Evolutionary conservation across 176 grass and related monocot genomes (phyloP).

Genomic region (Triticum turgidum): DNA sequence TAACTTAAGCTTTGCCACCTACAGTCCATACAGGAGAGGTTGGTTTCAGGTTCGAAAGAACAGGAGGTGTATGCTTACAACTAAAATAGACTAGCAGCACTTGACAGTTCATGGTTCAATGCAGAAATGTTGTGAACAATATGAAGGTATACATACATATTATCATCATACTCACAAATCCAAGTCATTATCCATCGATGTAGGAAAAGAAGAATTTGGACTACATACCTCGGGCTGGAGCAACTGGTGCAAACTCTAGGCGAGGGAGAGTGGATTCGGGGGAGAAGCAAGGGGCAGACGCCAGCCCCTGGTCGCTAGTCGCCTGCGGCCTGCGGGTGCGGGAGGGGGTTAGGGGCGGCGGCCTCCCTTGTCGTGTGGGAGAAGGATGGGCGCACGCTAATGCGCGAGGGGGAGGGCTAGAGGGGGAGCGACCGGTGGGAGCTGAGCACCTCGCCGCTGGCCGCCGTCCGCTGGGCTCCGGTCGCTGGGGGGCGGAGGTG

Average conservation of each 20-base stretch:
- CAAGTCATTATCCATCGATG: background rate
- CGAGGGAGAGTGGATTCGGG: background rate
- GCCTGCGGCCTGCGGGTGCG: background rate
- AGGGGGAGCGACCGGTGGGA: background rate
- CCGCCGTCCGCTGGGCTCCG: background rate
- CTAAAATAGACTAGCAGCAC: background rate
- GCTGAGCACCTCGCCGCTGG: background rate
- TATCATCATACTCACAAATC: background rate
- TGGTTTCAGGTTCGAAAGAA: background rate
- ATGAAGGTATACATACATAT: background rate
- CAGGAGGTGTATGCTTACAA: background rate
- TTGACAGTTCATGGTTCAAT: background rate
- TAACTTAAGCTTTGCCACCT: background rate
- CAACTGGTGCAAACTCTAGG: background rate
- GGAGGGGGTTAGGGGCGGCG: background rate
- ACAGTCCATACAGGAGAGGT: background rate
- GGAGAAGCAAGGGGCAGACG: background rate
- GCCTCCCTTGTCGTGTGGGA: background rate
- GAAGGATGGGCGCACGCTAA: background rate
- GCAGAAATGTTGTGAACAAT: background rate
- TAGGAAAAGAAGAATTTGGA: background rate
- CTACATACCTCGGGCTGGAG: background rate
- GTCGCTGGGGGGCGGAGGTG: background rate
- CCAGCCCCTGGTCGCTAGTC: background rate
- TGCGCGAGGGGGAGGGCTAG: background rate